These are phyloP conservation scores for Lipomyces sp. DNA, from an alignment of 805 yeast species.

Conservation along the genomic window DNA sequence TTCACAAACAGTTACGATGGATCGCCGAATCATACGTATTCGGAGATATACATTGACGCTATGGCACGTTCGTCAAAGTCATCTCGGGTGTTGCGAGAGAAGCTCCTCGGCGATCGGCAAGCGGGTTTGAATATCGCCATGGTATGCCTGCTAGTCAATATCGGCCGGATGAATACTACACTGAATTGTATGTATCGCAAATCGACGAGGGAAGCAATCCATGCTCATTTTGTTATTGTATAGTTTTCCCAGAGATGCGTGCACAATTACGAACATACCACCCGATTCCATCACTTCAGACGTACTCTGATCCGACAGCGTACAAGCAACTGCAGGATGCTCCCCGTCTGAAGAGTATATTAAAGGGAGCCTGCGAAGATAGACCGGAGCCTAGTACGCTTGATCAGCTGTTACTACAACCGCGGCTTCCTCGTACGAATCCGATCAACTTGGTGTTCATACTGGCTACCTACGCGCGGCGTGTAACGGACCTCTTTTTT, in stretches of 20 bases:
- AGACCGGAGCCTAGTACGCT: conserved; percentile 55
- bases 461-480: conserved; percentile 64
- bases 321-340: conserved; percentile 91
- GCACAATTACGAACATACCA: conserved; percentile 91
- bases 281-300: conserved; percentile 87
- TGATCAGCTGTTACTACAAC: conserved; percentile 51
- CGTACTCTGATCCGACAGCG: conserved; percentile 58
- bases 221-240: background rate
- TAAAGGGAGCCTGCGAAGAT: conserved; percentile 84
- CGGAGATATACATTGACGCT: conserved; percentile 80
- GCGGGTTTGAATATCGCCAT: conserved; percentile 72
- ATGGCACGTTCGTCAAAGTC: conserved; percentile 82
- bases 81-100: conserved; percentile 79
- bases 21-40: conserved; percentile 66
- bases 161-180: conserved; percentile 94
- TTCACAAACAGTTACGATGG: conserved; percentile 56
- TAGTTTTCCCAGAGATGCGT: conserved; percentile 88
- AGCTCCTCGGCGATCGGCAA: conserved; percentile 66
- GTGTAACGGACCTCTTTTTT: conserved; percentile 53
- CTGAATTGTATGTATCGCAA: conserved; percentile 55
- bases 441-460: conserved; percentile 78
- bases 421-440: conserved; percentile 55
- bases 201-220: background rate
- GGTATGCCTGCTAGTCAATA: conserved; percentile 83
- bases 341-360: conserved; percentile 85